Conservation (phyloP, 2,329 filamentous ascomycete species). For the Penicillium sp. region DNA sequence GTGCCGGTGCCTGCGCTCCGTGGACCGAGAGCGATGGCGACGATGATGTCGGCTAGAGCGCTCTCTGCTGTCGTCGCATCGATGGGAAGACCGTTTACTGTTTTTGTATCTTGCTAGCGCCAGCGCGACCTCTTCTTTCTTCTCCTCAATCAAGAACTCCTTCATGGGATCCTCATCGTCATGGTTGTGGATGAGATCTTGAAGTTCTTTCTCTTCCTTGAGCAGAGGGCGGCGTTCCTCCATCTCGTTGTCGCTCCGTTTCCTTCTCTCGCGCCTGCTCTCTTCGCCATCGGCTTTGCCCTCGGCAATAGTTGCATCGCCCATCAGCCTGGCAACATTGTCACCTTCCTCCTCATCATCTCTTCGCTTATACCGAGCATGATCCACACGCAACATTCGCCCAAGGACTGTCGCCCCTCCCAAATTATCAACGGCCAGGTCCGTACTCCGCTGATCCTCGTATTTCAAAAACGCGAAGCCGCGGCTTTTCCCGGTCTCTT, state of each 20-base stretch:
- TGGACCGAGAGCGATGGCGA: constrained; percentile 39
- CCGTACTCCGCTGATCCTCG: constrained; percentile 92
- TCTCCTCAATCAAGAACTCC: constrained; percentile 78
- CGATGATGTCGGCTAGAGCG: constrained; percentile 38
- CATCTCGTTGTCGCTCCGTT: constrained; percentile 43
- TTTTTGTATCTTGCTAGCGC: constrained; percentile 55
- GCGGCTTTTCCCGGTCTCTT: constrained; percentile 89
- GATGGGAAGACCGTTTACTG: constrained; percentile 39
- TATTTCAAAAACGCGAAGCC: constrained; percentile 98
- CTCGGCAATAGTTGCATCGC: constrained; percentile 37
- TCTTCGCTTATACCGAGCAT: constrained; percentile 81
- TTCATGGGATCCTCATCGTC: constrained; percentile 99
- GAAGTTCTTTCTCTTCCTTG: constrained; percentile 75
- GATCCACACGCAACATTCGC: constrained; percentile 77
- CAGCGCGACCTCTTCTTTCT: constrained; percentile 77
- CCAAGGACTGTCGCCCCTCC: constrained; percentile 79
- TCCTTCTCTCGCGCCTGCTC: constrained; percentile 30
- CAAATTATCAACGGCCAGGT: constrained; percentile 92
- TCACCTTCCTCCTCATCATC: constrained; percentile 59
- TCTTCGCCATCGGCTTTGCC: constrained; percentile 31
- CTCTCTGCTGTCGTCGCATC: constrained; percentile 33
- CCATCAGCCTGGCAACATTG: constrained; percentile 45
- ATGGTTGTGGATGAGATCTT: constrained; percentile 66
- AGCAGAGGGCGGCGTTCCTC: constrained; percentile 58
- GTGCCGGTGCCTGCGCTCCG: constrained; percentile 27